phyloP scores from a whole-genome alignment of 2,329 filamentous ascomycete genomes.

The Rhynchosporium agropyri region DNA sequence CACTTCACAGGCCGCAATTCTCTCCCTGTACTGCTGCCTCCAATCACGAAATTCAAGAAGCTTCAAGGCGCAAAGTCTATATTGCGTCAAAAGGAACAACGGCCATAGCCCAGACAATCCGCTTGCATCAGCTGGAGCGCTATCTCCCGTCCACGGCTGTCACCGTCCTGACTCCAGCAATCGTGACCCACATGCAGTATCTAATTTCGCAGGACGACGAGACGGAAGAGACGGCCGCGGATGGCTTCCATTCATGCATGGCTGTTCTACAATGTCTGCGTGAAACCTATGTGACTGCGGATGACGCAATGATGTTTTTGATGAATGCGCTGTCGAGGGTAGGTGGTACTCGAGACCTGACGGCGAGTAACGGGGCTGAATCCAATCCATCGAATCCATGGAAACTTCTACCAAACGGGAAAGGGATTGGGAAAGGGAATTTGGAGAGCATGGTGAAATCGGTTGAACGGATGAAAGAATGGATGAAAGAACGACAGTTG shows the following conservation, averaged over 20 bases:
- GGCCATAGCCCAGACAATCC: conserved; percentile 76
- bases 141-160: conserved; percentile 89
- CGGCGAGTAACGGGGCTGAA: too few relatives aligned
- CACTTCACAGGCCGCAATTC: conserved; percentile 88
- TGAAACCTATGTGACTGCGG: conserved; percentile 90
- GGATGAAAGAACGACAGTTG: too few relatives aligned
- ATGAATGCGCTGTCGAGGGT: too few relatives aligned
- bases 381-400: too few relatives aligned
- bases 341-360: too few relatives aligned
- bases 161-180: conserved; percentile 86
- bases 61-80: conserved; percentile 80
- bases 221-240: conserved; percentile 71
- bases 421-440: too few relatives aligned
- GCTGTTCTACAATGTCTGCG: conserved; percentile 83
- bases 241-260: conserved; percentile 91
- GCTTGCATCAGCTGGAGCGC: conserved; percentile 70
- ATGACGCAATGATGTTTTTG: conserved; percentile 85
- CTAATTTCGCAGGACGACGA: conserved; percentile 81
- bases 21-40: conserved; percentile 65
- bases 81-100: conserved; percentile 86
- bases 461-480: too few relatives aligned
- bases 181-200: conserved; percentile 91
- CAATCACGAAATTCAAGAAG: conserved; percentile 74
- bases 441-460: too few relatives aligned
- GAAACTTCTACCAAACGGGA: too few relatives aligned